Conservation (phyloP, 2,329 filamentous ascomycete species). For the Talaromyces sp. region DNA sequence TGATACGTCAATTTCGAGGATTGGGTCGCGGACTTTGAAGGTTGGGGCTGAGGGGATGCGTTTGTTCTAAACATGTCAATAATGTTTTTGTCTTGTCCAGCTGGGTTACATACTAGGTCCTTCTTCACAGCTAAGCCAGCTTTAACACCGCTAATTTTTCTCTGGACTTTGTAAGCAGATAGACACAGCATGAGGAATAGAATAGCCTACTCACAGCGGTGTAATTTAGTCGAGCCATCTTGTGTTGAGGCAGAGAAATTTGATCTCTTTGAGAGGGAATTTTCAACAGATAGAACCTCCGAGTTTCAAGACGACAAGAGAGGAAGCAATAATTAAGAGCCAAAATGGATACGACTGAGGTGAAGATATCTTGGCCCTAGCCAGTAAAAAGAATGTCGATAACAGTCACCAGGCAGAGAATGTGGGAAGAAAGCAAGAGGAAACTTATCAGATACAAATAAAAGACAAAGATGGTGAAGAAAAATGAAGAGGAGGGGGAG, state of each 20-base stretch:
- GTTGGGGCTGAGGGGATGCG: constrained; percentile 30
- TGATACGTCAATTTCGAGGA: constrained; percentile 46
- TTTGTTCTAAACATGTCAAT: constrained; percentile 29
- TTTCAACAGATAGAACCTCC: not conserved
- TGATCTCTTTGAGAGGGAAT: too few relatives aligned
- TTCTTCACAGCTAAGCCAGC: constrained; percentile 46
- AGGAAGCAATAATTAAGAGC: not conserved
- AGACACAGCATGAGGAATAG: not conserved
- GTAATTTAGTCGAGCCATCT: constrained; percentile 42
- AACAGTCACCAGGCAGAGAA: not conserved
- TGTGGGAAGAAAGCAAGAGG: not conserved
- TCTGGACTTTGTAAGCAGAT: constrained; percentile 28
- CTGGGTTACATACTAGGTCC: constrained; percentile 33
- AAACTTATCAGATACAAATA: too few relatives aligned
- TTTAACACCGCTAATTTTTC: constrained; percentile 46
- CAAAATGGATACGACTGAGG: not conserved
- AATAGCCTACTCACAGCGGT: constrained; percentile 32
- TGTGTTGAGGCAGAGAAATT: constrained; percentile 10
- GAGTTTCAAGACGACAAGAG: not conserved
- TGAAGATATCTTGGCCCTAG: not conserved
- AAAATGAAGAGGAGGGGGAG: not conserved
- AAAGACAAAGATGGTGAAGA: not conserved
- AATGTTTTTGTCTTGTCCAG: too few relatives aligned
- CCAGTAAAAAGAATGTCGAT: not conserved
- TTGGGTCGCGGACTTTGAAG: constrained; percentile 28